These are phyloP conservation scores for Pythium plurisporium DNA, from an alignment of 352 stramenopile species.

Conservation along the genomic window DNA sequence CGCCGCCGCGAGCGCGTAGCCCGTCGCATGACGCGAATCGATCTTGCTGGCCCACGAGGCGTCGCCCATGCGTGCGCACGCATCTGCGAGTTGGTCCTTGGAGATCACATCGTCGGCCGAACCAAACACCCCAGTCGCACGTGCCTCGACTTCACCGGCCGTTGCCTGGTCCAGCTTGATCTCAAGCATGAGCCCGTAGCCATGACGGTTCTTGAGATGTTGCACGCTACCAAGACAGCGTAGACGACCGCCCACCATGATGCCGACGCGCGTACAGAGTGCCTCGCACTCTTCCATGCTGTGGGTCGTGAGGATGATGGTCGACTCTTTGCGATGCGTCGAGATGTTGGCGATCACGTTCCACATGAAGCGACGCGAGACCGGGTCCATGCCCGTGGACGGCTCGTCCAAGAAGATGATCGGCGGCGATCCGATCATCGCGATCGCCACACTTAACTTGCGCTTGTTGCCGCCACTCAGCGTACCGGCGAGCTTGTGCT, in stretches of 20 bases:
- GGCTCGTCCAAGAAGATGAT: constrained; percentile 96
- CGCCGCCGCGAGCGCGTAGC: constrained; percentile 50
- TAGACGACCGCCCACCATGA: constrained; percentile 96
- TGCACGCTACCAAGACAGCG: constrained; percentile 93
- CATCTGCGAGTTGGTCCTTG: too few relatives aligned
- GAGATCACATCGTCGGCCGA: too few relatives aligned
- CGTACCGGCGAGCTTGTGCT: constrained; percentile 59
- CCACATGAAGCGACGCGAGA: constrained; percentile 67
- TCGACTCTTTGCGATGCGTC: constrained; percentile 48
- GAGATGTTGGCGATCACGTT: constrained; percentile 67
- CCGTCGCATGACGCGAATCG: constrained; percentile 49
- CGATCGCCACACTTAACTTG: constrained; percentile 96
- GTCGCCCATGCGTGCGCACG: too few relatives aligned
- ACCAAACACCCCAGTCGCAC: background rate
- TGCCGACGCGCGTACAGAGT: constrained; percentile 91
- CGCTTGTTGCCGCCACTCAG: constrained; percentile 96
- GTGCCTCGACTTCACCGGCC: constrained; percentile 9
- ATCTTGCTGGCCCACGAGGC: too few relatives aligned
- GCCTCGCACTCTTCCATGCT: constrained; percentile 96
- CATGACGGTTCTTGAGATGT: constrained; percentile 88
- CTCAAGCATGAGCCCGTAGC: constrained; percentile 82
- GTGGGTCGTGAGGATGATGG: constrained; percentile 91
- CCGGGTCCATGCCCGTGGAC: constrained; percentile 85
- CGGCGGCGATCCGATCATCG: constrained; percentile 93
- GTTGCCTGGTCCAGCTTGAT: constrained; percentile 49